A percentile compares a stretch with the other conserved stretches of the same genome.
Conservation (phyloP, 1,139 yeast species). For the Sugiyamaella pinicola region DNA sequence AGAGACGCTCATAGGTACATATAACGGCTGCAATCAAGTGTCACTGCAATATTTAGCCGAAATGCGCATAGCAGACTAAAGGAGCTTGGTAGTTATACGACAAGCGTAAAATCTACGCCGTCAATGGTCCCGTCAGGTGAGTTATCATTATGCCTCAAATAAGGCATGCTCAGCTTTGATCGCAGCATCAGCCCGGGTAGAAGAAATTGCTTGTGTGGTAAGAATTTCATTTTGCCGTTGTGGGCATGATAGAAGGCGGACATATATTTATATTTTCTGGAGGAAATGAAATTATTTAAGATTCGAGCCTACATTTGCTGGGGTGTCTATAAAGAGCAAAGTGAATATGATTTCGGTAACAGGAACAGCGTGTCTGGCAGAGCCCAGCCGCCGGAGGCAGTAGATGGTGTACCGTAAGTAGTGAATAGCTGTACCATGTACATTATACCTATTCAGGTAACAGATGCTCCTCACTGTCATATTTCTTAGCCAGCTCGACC, state of each 20-base stretch:
- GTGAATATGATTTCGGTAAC: too few relatives aligned
- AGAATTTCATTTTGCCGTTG: too few relatives aligned
- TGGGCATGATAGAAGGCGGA: too few relatives aligned
- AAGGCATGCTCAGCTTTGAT: conserved; percentile 52
- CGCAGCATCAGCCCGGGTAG: conserved; percentile 51
- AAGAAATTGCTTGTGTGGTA: conserved; percentile 30
- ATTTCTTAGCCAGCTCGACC: conserved; percentile 3
- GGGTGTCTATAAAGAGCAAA: too few relatives aligned
- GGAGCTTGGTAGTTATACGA: conserved; percentile 93
- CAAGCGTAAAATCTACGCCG: conserved; percentile 77
- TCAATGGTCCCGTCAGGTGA: conserved; percentile 55
- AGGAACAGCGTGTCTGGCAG: too few relatives aligned
- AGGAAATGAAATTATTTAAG: too few relatives aligned
- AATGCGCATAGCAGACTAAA: conserved; percentile 77
- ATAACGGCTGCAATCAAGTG: conserved; percentile 58
- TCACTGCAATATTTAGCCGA: conserved; percentile 71
- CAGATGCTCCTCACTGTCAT: conserved; percentile 4
- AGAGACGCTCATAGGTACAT: too few relatives aligned
- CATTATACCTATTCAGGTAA: conserved; percentile 1
- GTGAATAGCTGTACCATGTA: background rate
- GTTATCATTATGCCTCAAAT: too few relatives aligned
- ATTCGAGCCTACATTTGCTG: too few relatives aligned
- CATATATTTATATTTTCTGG: too few relatives aligned
- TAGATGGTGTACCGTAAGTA: too few relatives aligned
- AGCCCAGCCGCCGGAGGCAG: too few relatives aligned